Evolutionary conservation across 106 monocot species (phyloP), one percentile per base, ranked within the genome.

Genomic region (Gastrodia elata): DNA sequence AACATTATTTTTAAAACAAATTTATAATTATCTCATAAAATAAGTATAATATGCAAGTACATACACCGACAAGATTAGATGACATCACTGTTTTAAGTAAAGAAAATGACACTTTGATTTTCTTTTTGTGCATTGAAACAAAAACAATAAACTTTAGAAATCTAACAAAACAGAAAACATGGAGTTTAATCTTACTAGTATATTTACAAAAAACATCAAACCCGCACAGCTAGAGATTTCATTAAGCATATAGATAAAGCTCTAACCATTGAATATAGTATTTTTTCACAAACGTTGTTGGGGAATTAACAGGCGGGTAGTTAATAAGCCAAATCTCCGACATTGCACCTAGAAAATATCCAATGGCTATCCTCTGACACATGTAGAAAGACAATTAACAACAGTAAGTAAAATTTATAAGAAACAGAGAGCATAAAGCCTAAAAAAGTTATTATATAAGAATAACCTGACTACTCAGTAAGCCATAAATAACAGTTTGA

Each of bases 321-420:
- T 68, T 85, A 41, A 80, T 71, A 46, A 92, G 86, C 96, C 96
- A 96, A 49, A 96, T 86, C 84, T 90, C 90, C 28, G 92, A 87
- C 36, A 92, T 80, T 77, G 92, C 89, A 39, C 84, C 89, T 71
- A 92, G 75, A 81, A 92, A 86, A 68, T 96, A 96, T 84, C 96
- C 96, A 70, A 92, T 84, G 64, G 96, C 73, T 87, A 96, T 95
- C 72, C 92, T 91, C 95, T 95, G 75, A 57, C 10, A 79, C 38
- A 80, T 37, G 38, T 52, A 81, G 73, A 79, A 74, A 36, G 39
- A 36, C 36, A 70, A 82, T 76, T 67, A 79, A 77, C 68, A 68
- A 43, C 42, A 38, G 32, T 9, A 6, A 6, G 39, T 9, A 35
- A 56, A 56, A 65, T 68, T 1, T 25, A 24, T 43, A 37, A 27